A percentile compares a stretch with the other conserved stretches of the same genome.
These are phyloP conservation scores for Lichtheimia corymbifera DNA, from an alignment of 371 early-diverging fungal genomes.

Conservation along the genomic window DNA sequence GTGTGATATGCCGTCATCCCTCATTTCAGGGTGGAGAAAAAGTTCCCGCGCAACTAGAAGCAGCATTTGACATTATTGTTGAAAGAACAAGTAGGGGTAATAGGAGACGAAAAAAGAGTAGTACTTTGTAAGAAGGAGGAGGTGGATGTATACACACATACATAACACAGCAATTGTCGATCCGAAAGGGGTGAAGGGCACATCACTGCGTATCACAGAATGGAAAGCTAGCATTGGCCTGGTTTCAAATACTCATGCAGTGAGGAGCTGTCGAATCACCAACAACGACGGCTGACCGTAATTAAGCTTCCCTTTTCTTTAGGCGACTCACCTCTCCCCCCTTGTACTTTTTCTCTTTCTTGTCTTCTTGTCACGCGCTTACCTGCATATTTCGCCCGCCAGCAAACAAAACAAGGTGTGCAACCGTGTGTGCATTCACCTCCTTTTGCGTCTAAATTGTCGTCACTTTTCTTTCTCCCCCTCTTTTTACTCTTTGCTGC, in stretches of 20 bases:
- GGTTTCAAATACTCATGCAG: conserved; percentile 16
- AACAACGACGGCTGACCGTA: background rate
- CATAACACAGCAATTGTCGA: background rate
- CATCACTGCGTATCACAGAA: background rate
- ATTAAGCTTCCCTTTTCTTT: conserved; percentile 2
- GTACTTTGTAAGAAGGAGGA: background rate
- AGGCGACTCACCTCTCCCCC: background rate
- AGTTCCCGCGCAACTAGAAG: background rate
- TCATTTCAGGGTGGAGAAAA: conserved; percentile 1
- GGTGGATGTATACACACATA: conserved; percentile 1
- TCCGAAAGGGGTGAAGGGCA: too few species aligned
- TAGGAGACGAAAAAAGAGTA: background rate
- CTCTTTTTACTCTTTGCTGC: conserved; percentile 9
- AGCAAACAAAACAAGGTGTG: conserved; percentile 17
- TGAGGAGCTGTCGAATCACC: background rate
- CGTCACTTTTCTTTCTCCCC: conserved; percentile 3
- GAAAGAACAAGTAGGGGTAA: background rate
- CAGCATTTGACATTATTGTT: too few species aligned
- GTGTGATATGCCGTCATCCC: conserved; percentile 5
- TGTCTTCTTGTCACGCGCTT: conserved; percentile 20
- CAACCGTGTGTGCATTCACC: conserved; percentile 20
- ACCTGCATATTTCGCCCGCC: conserved; percentile 28
- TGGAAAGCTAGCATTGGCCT: conserved; percentile 17
- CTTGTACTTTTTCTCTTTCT: conserved; percentile 12
- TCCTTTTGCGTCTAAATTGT: conserved; percentile 11